These are phyloP conservation scores for Candida sp. DNA, from an alignment of 1,139 yeast species.

Conservation along the genomic window DNA sequence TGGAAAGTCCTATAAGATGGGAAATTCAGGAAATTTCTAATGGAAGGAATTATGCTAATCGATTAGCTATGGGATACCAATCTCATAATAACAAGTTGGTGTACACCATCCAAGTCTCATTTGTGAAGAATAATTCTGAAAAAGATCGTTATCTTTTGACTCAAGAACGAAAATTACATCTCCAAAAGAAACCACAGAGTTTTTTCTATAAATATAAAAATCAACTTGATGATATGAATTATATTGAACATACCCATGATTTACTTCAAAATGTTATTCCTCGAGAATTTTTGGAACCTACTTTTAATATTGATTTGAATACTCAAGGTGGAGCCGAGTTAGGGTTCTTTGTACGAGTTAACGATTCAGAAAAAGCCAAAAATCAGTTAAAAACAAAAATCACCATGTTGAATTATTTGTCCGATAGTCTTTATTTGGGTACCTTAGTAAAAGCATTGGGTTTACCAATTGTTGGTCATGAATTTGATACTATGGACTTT, in stretches of 20 bases:
- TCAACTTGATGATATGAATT: slow-evolving; percentile 22
- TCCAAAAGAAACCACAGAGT: slow-evolving; percentile 28
- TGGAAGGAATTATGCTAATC: slow-evolving; percentile 34
- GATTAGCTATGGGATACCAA: slow-evolving; percentile 34
- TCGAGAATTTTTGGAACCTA: slow-evolving; percentile 21
- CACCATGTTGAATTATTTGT: slow-evolving; percentile 9
- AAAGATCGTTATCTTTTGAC: slow-evolving; percentile 11
- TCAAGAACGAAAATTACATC: slow-evolving; percentile 11
- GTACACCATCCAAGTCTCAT: slow-evolving; percentile 32
- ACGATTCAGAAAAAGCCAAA: slow-evolving; percentile 28
- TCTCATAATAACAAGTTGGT: slow-evolving; percentile 26
- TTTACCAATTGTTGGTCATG: slow-evolving; percentile 16
- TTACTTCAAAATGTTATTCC: slow-evolving; percentile 29
- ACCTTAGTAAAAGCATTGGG: slow-evolving; percentile 24
- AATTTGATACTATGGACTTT: slow-evolving; percentile 15
- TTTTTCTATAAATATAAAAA: slow-evolving; percentile 30
- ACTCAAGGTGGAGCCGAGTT: slow-evolving; percentile 25
- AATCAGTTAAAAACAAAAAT: slow-evolving; percentile 18
- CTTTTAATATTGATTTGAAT: slow-evolving; percentile 14
- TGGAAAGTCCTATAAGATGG: slow-evolving; percentile 29
- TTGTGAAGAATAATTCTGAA: slow-evolving; percentile 26
- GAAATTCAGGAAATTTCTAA: slow-evolving; percentile 29
- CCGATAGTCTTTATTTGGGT: slow-evolving; percentile 25
- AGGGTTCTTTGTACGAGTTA: slow-evolving; percentile 32
- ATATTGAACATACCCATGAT: slow-evolving; percentile 28